Percentiles rank a stretch among this genome's conserved stretches.
phyloP scores from a whole-genome alignment of 371 early-diverging fungal species.

The Paraphysoderma sedebokerense region DNA sequence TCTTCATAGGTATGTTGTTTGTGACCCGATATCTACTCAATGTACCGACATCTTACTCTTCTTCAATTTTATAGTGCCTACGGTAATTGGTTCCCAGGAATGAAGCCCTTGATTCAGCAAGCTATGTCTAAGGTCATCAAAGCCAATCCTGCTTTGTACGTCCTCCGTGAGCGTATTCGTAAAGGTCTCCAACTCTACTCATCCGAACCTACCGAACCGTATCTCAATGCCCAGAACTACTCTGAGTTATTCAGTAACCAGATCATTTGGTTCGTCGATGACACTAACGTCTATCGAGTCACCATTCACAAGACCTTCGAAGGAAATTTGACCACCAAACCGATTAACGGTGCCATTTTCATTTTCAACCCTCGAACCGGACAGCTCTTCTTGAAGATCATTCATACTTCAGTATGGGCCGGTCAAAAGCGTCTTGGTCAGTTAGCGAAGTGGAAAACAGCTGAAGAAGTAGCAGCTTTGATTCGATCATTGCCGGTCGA shows the following conservation, averaged over 20 bases:
- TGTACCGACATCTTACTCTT: too few species aligned
- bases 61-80: constrained; percentile 26
- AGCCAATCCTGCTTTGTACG: constrained; percentile 92
- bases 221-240: constrained; percentile 87
- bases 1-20: constrained; percentile 39
- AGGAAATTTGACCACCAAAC: constrained; percentile 95
- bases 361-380: constrained; percentile 98
- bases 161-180: constrained; percentile 95
- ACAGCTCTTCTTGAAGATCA: constrained; percentile 95
- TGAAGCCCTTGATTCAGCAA: constrained; percentile 91
- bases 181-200: constrained; percentile 96
- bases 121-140: constrained; percentile 97
- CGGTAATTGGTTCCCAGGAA: constrained; percentile 95
- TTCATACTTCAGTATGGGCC: constrained; percentile 97
- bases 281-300: constrained; percentile 97
- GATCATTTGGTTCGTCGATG: constrained; percentile 98
- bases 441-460: constrained; percentile 97
- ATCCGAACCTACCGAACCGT: constrained; percentile 97
- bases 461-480: constrained; percentile 96
- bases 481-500: constrained; percentile 95
- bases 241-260: constrained; percentile 94
- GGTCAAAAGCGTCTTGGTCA: constrained; percentile 97
- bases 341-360: constrained; percentile 97
- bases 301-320: constrained; percentile 99
- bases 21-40: too few species aligned